Evolutionary conservation across 176 grass and related monocot species (phyloP), one percentile per base, ranked within the genome.

Genomic region (Paspalum vaginatum): DNA sequence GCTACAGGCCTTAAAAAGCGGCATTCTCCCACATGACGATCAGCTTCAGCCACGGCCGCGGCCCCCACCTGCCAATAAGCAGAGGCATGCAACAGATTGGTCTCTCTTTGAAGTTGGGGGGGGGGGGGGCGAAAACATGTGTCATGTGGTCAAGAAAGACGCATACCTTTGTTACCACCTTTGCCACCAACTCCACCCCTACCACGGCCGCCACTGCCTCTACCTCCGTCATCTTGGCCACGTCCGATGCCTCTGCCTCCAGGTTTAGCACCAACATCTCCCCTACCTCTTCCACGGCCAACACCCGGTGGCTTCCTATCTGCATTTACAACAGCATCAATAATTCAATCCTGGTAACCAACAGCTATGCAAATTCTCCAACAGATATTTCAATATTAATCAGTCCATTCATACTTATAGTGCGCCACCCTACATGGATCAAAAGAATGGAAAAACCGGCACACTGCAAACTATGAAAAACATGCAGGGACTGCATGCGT

Each of bases 241-340:
- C 90, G 89, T 0, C 95, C 95, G 0, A 98, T 95, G 8, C 92
- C 88, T 60, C 91, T 90, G 77, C 85, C 93, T 49, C 82, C 74
- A 58, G 88, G 85, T 42, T 93, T 91, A 42, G 82, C 4, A 8
- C 86, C 92, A 9, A 87, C 79, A 38, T 89, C 89, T 51, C 87
- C 93, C 86, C 95, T 94, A 63, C 95, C 95, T 82, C 95, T 93
- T 85, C 95, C 95, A 0, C 92, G 92, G 42, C 95, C 95, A 68
- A 98, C 95, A 79, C 95, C 95, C 0, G 95, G 95, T 56, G 95
- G 95, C 70, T 84, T 98, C 90, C 95, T 91, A 84, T 98, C 95
- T 98, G 90, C 78, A 88, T n/a, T 77, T 55, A 67, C 53, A 79
- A 40, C 24, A 81, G 56, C 14, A 78, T 25, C 70, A 65, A 26